Conservation (phyloP, 176 grass and related monocot genomes). For the Cocos nucifera region DNA sequence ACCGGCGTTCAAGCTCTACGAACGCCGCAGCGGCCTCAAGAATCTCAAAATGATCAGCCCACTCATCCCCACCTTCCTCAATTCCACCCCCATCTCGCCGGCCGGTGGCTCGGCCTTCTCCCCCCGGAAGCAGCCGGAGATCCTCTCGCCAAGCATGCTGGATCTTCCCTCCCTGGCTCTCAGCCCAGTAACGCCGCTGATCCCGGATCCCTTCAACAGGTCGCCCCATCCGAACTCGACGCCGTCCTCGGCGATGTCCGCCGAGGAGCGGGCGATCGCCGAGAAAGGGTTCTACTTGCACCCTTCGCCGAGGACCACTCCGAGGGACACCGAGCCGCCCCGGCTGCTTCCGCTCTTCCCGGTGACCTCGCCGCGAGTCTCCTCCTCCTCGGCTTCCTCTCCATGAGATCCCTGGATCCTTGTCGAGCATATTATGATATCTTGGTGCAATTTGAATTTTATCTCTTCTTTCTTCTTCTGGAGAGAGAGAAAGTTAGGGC, state of each 20-base stretch:
- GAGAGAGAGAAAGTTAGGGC: too few relatives aligned
- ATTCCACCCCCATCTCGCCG: not conserved
- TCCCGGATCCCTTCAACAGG: constrained; percentile 61
- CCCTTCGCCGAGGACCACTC: constrained; percentile 51
- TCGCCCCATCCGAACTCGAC: too few relatives aligned
- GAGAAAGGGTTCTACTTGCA: constrained; percentile 85
- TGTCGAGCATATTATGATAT: too few relatives aligned
- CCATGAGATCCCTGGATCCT: not conserved
- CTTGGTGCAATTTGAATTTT: too few relatives aligned
- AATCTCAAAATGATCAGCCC: constrained; percentile 77
- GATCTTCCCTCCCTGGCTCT: constrained; percentile 72
- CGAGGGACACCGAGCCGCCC: not conserved
- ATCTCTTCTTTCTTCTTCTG: too few relatives aligned
- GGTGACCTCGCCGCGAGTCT: not conserved
- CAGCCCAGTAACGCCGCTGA: constrained; percentile 71
- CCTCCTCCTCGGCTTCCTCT: not conserved
- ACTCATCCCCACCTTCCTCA: constrained; percentile 14
- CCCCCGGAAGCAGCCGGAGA: constrained; percentile 15
- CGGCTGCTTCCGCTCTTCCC: constrained; percentile 2
- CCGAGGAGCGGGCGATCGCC: constrained; percentile 62
- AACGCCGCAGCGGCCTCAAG: constrained; percentile 52
- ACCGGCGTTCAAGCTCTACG: constrained; percentile 62
- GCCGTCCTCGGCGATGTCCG: too few relatives aligned
- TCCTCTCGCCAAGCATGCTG: constrained; percentile 60
- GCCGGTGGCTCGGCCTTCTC: constrained; percentile 16